phyloP scores from a whole-genome alignment of 352 stramenopile species.

The Hyaloperonospora arabidopsidis region DNA sequence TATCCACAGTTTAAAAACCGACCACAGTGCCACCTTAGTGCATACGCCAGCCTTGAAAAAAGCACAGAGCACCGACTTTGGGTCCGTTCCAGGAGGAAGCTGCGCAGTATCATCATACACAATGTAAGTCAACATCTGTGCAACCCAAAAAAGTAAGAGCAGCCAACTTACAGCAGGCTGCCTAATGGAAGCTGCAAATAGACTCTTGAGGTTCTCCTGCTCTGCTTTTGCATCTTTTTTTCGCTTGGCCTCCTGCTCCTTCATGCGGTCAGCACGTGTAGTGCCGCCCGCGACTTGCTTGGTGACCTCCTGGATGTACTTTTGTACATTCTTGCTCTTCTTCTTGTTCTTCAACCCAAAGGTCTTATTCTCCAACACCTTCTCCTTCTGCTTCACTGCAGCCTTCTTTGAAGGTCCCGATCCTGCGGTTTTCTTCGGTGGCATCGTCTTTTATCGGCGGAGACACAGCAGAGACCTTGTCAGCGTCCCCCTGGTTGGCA shows the following conservation, averaged over 20 bases:
- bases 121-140: slow-evolving; percentile 1
- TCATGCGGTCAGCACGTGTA: slow-evolving; percentile 67
- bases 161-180: slow-evolving; percentile 58
- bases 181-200: slow-evolving; percentile 82
- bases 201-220: slow-evolving; percentile 73
- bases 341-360: slow-evolving; percentile 99
- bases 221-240: slow-evolving; percentile 84
- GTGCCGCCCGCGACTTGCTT: slow-evolving; percentile 85
- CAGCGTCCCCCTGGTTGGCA: slow-evolving; percentile 20
- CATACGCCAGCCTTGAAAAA: slow-evolving; percentile 87
- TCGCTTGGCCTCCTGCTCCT: slow-evolving; percentile 60
- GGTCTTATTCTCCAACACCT: slow-evolving; percentile 96
- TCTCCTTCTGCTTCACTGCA: slow-evolving; percentile 88
- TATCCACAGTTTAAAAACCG: not conserved
- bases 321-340: slow-evolving; percentile 95
- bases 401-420: slow-evolving; percentile 76
- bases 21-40: slow-evolving; percentile 45
- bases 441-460: slow-evolving; percentile 33
- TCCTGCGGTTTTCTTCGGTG: slow-evolving; percentile 58
- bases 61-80: slow-evolving; percentile 83
- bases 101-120: slow-evolving; percentile 21
- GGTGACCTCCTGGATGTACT: slow-evolving; percentile 86
- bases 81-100: slow-evolving; percentile 81
- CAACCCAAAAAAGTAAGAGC: not conserved
- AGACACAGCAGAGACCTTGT: not conserved